Evolutionary conservation across 768 basidiomycete species (phyloP).

Genomic region (Panaeolus cyanescens): DNA sequence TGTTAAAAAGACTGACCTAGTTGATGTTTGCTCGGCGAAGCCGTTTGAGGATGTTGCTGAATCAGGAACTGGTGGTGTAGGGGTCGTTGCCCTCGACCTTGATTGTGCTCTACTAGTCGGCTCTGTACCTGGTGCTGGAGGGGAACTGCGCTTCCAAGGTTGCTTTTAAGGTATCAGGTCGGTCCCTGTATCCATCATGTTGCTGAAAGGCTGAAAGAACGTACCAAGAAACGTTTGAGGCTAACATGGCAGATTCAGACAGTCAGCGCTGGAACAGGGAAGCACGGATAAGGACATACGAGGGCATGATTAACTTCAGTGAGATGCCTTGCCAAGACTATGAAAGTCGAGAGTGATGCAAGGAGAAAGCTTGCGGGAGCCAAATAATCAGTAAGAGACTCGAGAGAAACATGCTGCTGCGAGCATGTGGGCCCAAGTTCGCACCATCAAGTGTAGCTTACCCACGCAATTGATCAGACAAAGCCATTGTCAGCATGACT

Average conservation of each 20-base stretch:
- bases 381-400: not conserved
- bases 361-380: no score
- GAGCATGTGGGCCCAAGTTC: not conserved
- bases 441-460: not conserved
- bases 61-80: not conserved
- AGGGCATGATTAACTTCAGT: not conserved
- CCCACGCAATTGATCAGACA: not conserved
- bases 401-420: not conserved
- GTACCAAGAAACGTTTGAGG: not conserved
- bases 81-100: not conserved
- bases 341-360: not conserved
- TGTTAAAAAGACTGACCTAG: not conserved
- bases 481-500: not conserved
- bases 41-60: not conserved
- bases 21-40: not conserved
- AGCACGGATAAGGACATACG: not conserved
- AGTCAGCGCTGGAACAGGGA: not conserved
- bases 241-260: no score
- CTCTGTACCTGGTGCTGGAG: not conserved
- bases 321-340: not conserved
- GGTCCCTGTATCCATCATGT: not conserved
- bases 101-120: no score
- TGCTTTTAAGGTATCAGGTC: not conserved
- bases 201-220: not conserved
- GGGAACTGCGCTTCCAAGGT: not conserved